These are phyloP conservation scores for Suillus bovinus DNA, from an alignment of 768 basidiomycete species.

Conservation along the genomic window DNA sequence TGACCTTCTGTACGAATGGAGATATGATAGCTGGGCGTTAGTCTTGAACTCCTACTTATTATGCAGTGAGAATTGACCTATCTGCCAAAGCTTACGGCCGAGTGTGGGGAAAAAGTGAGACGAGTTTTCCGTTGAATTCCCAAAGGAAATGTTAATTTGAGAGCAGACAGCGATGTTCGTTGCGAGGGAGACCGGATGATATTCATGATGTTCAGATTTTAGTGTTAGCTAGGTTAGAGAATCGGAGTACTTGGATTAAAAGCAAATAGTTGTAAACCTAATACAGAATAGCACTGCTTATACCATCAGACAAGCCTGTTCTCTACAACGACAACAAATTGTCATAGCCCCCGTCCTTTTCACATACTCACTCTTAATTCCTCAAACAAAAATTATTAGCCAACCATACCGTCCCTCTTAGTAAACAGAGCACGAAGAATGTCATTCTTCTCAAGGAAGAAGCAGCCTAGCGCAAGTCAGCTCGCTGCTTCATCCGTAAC, in stretches of 20 bases:
- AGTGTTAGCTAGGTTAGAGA: background rate
- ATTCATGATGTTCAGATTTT: background rate
- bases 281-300: too few species aligned
- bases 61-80: background rate
- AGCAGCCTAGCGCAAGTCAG: constrained; percentile 57
- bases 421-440: constrained; percentile 68
- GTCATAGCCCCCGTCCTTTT: background rate
- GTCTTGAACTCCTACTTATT: background rate
- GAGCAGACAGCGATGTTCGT: background rate
- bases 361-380: constrained; percentile 7
- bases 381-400: constrained; percentile 15
- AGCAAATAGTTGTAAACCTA: background rate
- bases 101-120: background rate
- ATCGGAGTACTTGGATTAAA: background rate
- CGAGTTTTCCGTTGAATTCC: background rate
- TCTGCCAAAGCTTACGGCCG: background rate
- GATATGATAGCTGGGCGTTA: background rate
- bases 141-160: background rate
- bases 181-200: constrained; percentile 2
- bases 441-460: constrained; percentile 94
- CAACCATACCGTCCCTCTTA: constrained; percentile 72
- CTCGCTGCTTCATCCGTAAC: constrained; percentile 48
- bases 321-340: background rate
- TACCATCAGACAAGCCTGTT: background rate
- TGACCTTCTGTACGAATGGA: background rate